Evolutionary conservation across 1,139 yeast genomes (phyloP).

Genomic region (Ashbya aceris): DNA sequence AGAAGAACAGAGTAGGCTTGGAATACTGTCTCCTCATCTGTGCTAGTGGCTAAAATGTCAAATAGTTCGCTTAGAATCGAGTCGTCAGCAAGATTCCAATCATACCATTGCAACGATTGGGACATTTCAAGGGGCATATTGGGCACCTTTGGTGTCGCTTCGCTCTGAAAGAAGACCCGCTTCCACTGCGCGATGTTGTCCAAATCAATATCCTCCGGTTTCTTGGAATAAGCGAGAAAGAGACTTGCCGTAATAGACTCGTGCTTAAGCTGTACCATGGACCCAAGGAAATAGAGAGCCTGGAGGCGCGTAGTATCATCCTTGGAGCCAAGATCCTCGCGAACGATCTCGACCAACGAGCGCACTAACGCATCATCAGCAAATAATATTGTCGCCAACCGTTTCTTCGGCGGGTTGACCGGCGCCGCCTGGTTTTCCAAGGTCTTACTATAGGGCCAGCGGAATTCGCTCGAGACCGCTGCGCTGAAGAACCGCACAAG

Average conservation of each 20-base stretch:
- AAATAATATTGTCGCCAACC: not conserved
- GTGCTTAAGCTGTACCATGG: constrained; percentile 1
- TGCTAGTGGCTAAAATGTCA: not conserved
- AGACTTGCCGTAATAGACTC: constrained; percentile 1
- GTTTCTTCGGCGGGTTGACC: not conserved
- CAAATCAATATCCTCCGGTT: not conserved
- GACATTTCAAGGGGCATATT: not conserved
- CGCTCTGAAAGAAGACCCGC: not conserved
- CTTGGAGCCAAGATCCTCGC: not conserved
- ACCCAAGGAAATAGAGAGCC: not conserved
- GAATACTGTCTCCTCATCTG: not conserved
- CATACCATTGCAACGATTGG: constrained; percentile 1
- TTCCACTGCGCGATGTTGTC: constrained; percentile 1
- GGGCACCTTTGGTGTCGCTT: not conserved
- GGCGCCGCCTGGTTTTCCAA: not conserved
- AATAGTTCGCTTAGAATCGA: constrained; percentile 1
- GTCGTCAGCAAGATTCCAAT: constrained; percentile 2
- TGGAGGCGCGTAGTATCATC: constrained; percentile 2
- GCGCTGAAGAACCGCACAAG: constrained; percentile 2
- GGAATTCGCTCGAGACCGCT: not conserved
- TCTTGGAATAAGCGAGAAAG: not conserved
- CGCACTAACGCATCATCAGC: not conserved
- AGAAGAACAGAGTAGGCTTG: not conserved
- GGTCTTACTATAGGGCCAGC: not conserved
- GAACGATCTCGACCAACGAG: not conserved